phyloP scores from a whole-genome alignment of 148 eudicot species.

The Pouteria glomerata region DNA sequence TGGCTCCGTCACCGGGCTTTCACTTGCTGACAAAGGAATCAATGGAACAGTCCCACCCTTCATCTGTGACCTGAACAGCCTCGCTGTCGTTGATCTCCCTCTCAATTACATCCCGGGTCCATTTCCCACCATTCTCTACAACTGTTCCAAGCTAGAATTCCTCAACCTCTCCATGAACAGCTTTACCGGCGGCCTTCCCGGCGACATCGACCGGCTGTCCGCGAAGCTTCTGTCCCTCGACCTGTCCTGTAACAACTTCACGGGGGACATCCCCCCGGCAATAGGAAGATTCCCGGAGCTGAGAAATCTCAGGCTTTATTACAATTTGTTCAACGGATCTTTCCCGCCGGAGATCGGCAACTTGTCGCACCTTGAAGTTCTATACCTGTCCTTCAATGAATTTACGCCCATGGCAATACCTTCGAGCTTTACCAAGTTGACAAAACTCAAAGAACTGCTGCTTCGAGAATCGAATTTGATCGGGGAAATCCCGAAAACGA shows the following conservation, averaged over 20 bases:
- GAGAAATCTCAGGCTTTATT: not conserved
- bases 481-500: conserved; percentile 9
- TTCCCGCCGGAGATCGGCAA: not conserved
- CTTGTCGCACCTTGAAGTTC: not conserved
- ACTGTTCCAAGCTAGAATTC: conserved; percentile 28
- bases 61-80: conserved; percentile 32
- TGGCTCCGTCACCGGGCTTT: conserved; percentile 17
- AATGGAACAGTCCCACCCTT: conserved; percentile 18
- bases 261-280: conserved; percentile 18
- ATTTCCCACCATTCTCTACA: conserved; percentile 30
- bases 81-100: conserved; percentile 17
- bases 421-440: not conserved
- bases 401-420: not conserved
- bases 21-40: conserved; percentile 11
- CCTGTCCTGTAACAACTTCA: conserved; percentile 14
- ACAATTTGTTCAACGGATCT: not conserved
- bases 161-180: conserved; percentile 26
- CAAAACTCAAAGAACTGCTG: not conserved
- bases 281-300: conserved; percentile 14
- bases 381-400: not conserved
- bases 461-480: not conserved
- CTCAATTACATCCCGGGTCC: conserved; percentile 23
- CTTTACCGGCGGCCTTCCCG: conserved; percentile 21
- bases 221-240: conserved; percentile 2
- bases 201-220: conserved; percentile 20